phyloP scores from a whole-genome alignment of 805 yeast genomes.

The Hanseniaspora meyeri region DNA sequence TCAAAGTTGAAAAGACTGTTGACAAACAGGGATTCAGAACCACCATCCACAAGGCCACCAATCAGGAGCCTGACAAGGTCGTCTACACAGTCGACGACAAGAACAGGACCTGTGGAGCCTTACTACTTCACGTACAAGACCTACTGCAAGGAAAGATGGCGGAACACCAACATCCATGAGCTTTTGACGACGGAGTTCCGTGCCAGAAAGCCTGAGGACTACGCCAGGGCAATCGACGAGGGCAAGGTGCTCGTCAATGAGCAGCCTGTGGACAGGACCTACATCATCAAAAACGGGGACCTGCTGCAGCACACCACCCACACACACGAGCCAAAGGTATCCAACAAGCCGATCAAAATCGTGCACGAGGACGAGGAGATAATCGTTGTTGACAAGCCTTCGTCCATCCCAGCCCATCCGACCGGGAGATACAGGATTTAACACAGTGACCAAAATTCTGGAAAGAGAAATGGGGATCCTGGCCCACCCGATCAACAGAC shows the following conservation, averaged over 20 bases:
- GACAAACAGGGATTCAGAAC: conserved; percentile 27
- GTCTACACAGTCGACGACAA: conserved; percentile 45
- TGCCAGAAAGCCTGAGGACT: conserved; percentile 58
- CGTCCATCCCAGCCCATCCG: conserved; percentile 93
- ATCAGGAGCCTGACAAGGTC: conserved; percentile 39
- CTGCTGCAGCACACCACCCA: conserved; percentile 66
- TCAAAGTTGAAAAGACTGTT: neutral
- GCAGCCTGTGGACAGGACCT: conserved; percentile 48
- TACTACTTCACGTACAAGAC: conserved; percentile 84
- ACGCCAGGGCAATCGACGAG: conserved; percentile 37
- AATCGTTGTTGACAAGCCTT: conserved; percentile 81
- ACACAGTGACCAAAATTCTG: conserved; percentile 64
- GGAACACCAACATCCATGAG: conserved; percentile 66
- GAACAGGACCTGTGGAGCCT: conserved; percentile 64
- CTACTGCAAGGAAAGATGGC: conserved; percentile 84
- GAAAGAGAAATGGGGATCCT: conserved; percentile 53
- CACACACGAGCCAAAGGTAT: conserved; percentile 82
- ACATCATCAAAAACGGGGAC: conserved; percentile 70
- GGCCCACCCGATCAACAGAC: conserved; percentile 79
- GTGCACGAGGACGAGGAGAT: conserved; percentile 64
- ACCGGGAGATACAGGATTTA: conserved; percentile 74
- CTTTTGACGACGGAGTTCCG: conserved; percentile 77
- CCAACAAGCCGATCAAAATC: conserved; percentile 43
- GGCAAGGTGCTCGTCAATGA: conserved; percentile 73
- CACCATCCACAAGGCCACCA: conserved; percentile 20